Percentiles rank a stretch among this genome's conserved stretches.
Conservation (phyloP, 352 stramenopile genomes). For the Detonula confervacea region DNA sequence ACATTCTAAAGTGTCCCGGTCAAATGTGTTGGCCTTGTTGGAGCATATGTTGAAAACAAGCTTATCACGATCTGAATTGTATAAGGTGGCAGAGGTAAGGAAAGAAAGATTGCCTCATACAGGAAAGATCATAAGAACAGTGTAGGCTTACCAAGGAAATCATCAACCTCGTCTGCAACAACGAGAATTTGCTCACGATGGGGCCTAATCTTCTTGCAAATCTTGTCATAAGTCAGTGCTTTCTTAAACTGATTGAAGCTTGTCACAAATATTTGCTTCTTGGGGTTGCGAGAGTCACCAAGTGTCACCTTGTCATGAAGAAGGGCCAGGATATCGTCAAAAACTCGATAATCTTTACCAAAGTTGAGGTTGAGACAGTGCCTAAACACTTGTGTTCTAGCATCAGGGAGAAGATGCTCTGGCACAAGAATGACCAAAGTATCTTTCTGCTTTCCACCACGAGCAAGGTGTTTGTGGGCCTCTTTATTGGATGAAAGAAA, state of each 20-base stretch:
- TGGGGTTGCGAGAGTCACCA: slow-evolving; percentile 10
- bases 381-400: slow-evolving; percentile 59
- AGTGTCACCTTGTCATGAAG: slow-evolving; percentile 55
- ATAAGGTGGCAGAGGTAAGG: slow-evolving; percentile 16
- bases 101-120: background rate
- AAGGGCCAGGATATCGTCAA: slow-evolving; percentile 71
- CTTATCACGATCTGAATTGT: slow-evolving; percentile 63
- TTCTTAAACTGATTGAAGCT: slow-evolving; percentile 81
- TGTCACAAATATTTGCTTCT: slow-evolving; percentile 74
- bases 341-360: slow-evolving; percentile 61
- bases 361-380: slow-evolving; percentile 75
- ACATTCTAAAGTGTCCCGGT: slow-evolving; percentile 56
- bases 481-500: slow-evolving; percentile 65
- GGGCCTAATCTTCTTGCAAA: slow-evolving; percentile 58
- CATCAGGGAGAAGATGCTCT: slow-evolving; percentile 69
- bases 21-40: slow-evolving; percentile 71
- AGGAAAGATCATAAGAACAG: background rate
- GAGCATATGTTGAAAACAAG: slow-evolving; percentile 79
- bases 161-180: slow-evolving; percentile 68
- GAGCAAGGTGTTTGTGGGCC: slow-evolving; percentile 53
- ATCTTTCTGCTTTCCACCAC: slow-evolving; percentile 62
- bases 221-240: slow-evolving; percentile 74
- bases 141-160: slow-evolving; percentile 55
- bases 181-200: slow-evolving; percentile 64
- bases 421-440: slow-evolving; percentile 67